Evolutionary conservation across 1,284 basidiomycete species (phyloP), one percentile per base, ranked within the genome.

Genomic region (Microbotryum violaceum): DNA sequence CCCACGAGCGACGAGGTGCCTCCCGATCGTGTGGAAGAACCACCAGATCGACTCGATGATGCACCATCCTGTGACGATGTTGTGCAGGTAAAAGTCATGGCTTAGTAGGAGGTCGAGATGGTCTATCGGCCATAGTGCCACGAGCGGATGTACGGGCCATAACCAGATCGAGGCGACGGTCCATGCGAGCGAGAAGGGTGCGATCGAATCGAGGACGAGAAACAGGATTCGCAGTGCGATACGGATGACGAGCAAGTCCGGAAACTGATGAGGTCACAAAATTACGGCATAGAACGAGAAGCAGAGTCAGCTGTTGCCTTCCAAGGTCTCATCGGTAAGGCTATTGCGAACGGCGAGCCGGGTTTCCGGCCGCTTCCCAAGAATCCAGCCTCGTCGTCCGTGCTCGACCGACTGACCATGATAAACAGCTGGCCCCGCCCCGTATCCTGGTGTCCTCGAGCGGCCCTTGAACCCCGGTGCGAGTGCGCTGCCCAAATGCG

Each of bases 91-190:
- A 20, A 49, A 31, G 53, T 55, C 50, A n/a, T 31, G 44, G 49
- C 56, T 29, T 45, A 62, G 48, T n/a, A 62, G 25, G 29, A 61
- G 52, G 29, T 54, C 58, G 21, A 61, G 47, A 7, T 2, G 18
- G 1, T 50, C n/a, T n/a, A 53, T 27, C 21, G 61, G 55, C 18
- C 60, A 52, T 27, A 60, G 44, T 23, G 48, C 57, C 57, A 65
- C 57, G 14, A 54, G 45, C 16, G 66, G 58, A 4, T 64, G 60
- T 16, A 60, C 66, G 3, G 66, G 66, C 12, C 44, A 47, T 20
- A 50, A 42, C 16, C 18, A 5, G 44, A 45, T 27, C 1, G 61
- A 45, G 7, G 53, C 49, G 9, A 44, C 20, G n/a, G 60, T 52
- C 53, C 60, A 63, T 6, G 54, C 3, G 5, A 54, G 6, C 10